Evolutionary conservation across 2,329 filamentous ascomycete genomes (phyloP), one percentile per base, ranked within the genome.

Genomic region (Tolypocladium tundrense): DNA sequence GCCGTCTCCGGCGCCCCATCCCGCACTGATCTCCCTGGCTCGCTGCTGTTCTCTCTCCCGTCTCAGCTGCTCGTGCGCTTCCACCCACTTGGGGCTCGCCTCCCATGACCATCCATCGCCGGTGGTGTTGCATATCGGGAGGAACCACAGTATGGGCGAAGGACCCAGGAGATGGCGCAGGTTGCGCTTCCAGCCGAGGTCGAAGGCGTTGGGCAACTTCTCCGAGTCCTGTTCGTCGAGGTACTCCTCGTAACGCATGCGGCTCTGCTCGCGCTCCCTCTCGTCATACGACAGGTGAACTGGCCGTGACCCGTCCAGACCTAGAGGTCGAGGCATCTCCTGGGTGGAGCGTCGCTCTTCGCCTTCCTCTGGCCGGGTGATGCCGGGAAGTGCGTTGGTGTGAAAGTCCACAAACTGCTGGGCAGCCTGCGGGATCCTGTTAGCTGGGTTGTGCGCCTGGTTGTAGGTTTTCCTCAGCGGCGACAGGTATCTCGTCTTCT

Each of bases 51-150:
- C 77, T 52, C 84, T 75, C 60, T 87, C 83, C 11, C 67, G 64
- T 5, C 76, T 74, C n/a, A 91, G 77, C 24, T 76, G 76, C 7
- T 91, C 86, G 50, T 86, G 79, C 4, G 87, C 88, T 41, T 86
- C 84, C 3, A 89, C 62, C 88, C 94, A 99, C 63, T 83, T 84
- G 1, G 83, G 80, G 67, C 86, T 95, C 1, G 92, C 83, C 66
- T 97, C 91, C 94, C 94, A 99, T 51, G 79, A 81, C 93, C 93
- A 99, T 27, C 94, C 94, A 70, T 99, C 90, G 40, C 93, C 93
- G 0, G 85, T 89, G 2, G 91, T 96, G 67, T 88, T 97, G 71
- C 83, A 85, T 52, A 97, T 76, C 0, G 94, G 94, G 1, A 97
- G 60, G 35, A 79, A 75, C 93, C 94, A 97, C 10, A 94, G 77